Percentiles rank a stretch among this genome's conserved stretches.
Evolutionary conservation across 2,329 filamentous ascomycete genomes (phyloP).

Genomic region (Scedosporium dehoogii): DNA sequence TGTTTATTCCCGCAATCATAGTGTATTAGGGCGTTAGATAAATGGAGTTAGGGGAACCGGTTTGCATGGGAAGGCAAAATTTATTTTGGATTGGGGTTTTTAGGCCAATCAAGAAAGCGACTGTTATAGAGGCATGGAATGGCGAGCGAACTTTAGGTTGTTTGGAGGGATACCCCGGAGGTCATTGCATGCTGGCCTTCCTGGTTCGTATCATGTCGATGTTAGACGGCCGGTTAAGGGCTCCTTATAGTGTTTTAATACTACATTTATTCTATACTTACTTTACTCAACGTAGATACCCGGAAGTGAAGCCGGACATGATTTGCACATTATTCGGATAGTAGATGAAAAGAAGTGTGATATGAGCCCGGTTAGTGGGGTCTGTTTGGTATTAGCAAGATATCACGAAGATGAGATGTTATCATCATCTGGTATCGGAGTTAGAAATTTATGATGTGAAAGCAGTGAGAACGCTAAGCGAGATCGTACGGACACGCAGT

Average conservation of each 20-base stretch:
- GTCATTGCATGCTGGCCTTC: not conserved
- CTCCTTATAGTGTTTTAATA: not conserved
- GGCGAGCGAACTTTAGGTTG: not conserved
- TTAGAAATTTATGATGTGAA: too few relatives aligned
- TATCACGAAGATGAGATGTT: too few relatives aligned
- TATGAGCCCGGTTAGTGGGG: too few relatives aligned
- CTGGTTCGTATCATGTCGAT: not conserved
- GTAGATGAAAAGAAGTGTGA: too few relatives aligned
- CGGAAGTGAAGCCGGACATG: too few relatives aligned
- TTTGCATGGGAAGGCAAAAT: slow-evolving; percentile 4
- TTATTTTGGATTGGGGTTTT: slow-evolving; percentile 10
- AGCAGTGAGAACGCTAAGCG: too few relatives aligned
- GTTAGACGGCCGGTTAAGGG: not conserved
- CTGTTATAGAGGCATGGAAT: slow-evolving; percentile 10
- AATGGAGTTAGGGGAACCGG: slow-evolving; percentile 2
- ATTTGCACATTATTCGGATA: too few relatives aligned
- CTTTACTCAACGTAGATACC: too few relatives aligned
- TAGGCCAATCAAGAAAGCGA: slow-evolving; percentile 13
- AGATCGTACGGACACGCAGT: not conserved
- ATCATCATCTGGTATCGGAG: too few relatives aligned
- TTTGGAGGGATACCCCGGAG: not conserved
- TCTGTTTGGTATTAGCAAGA: too few relatives aligned
- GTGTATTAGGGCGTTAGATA: slow-evolving; percentile 1
- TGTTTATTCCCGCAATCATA: not conserved
- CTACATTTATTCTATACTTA: too few relatives aligned